Evolutionary conservation across 2,329 filamentous ascomycete species (phyloP).

Genomic region (Cercospora brassicicola): DNA sequence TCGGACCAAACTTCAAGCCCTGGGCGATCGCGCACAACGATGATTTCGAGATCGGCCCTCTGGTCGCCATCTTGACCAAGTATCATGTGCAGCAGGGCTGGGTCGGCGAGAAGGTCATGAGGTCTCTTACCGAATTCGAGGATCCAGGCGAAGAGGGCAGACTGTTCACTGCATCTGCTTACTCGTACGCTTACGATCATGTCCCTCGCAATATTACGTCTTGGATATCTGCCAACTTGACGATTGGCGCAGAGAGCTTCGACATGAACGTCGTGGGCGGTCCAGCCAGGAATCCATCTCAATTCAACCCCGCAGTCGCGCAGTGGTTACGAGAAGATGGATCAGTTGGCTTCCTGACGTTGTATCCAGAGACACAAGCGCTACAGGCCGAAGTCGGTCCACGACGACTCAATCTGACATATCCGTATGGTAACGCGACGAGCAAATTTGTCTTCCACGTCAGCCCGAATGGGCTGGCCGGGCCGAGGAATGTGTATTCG

Average conservation of each 20-base stretch:
- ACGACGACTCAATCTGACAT: conserved; percentile 50
- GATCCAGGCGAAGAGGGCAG: conserved; percentile 3
- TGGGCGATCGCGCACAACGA: conserved; percentile 59
- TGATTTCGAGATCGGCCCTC: conserved; percentile 60
- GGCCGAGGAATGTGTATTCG: conserved; percentile 16
- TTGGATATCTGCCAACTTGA: conserved; percentile 58
- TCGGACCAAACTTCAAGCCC: conserved; percentile 41
- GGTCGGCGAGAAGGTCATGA: conserved; percentile 44
- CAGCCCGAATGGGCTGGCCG: conserved; percentile 19
- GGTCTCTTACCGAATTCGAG: conserved; percentile 49
- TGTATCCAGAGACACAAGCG: conserved; percentile 33
- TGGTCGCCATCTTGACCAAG: conserved; percentile 57
- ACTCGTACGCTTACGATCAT: conserved; percentile 60
- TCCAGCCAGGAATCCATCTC: conserved; percentile 51
- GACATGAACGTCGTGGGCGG: conserved; percentile 59
- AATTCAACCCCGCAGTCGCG: conserved; percentile 61
- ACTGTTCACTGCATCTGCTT: conserved; percentile 53
- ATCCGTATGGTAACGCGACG: conserved; percentile 52
- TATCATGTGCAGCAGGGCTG: conserved; percentile 49
- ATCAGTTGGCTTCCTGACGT: conserved; percentile 25
- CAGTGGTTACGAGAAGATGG: conserved; percentile 52
- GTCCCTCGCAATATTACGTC: conserved; percentile 59
- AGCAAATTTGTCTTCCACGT: conserved; percentile 23
- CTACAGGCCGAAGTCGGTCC: conserved; percentile 18
- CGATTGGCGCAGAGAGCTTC: conserved; percentile 62